Conservation (phyloP, 1,139 yeast species). For the Saccharomyces hybrid region DNA sequence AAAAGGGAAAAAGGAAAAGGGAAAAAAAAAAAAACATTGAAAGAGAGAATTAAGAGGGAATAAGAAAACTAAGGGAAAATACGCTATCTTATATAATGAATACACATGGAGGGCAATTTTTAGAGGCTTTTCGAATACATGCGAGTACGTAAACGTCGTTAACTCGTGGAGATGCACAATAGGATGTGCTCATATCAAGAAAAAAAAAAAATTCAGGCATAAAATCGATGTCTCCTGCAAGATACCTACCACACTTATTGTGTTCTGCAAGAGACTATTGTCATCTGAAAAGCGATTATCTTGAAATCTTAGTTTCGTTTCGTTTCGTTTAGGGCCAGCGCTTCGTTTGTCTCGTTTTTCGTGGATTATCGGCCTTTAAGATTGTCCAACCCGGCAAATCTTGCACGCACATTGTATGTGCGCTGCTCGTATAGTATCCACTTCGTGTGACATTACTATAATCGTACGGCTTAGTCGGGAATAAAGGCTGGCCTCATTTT, state of each 20-base stretch:
- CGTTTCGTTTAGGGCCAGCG: neutral
- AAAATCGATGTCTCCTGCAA: neutral
- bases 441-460: neutral
- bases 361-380: neutral
- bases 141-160: neutral
- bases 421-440: neutral
- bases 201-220: neutral
- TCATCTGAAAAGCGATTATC: neutral
- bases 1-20: neutral
- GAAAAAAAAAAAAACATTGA: neutral
- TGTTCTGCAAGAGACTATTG: slow-evolving; percentile 1
- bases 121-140: neutral
- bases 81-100: neutral
- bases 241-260: neutral
- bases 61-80: neutral
- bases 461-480: neutral
- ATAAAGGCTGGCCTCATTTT: neutral
- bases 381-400: neutral
- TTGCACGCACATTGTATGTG: neutral
- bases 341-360: slow-evolving; percentile 1
- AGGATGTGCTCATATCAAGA: neutral
- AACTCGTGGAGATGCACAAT: slow-evolving; percentile 1
- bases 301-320: neutral
- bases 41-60: neutral
- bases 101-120: neutral